Percentiles rank a stretch among this genome's conserved stretches.
phyloP scores from a whole-genome alignment of 2,329 filamentous ascomycete genomes.

The Tolypocladium tropicale region DNA sequence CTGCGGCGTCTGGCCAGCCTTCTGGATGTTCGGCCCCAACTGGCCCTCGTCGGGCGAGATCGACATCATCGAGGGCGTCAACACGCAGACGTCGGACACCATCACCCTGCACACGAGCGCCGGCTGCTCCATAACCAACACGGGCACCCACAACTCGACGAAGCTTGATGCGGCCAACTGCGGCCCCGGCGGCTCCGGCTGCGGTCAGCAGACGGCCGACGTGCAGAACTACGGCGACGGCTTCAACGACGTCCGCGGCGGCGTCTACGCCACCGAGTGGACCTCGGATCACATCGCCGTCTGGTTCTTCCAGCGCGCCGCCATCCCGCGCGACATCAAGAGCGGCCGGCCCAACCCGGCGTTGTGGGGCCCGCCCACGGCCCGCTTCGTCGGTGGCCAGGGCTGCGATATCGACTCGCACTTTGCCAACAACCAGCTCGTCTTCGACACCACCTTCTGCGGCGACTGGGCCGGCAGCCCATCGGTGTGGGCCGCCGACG shows the following conservation, averaged over 20 bases:
- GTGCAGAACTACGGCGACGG: conserved; percentile 51
- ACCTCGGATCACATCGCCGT: conserved; percentile 60
- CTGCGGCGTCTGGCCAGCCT: conserved; percentile 70
- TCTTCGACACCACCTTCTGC: conserved; percentile 79
- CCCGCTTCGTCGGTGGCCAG: conserved; percentile 54
- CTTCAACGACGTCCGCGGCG: conserved; percentile 62
- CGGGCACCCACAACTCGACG: conserved; percentile 34
- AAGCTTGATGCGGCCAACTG: conserved; percentile 44
- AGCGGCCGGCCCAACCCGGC: conserved; percentile 51
- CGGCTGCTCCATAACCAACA: conserved; percentile 46
- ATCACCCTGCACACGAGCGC: conserved; percentile 59
- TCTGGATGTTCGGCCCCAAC: conserved; percentile 55
- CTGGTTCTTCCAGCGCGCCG: conserved; percentile 68
- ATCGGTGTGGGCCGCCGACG: conserved; percentile 46
- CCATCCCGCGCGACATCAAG: conserved; percentile 54
- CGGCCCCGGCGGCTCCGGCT: conserved; percentile 47
- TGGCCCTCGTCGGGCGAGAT: conserved; percentile 68
- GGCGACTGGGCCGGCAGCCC: conserved; percentile 69
- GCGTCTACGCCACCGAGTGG: conserved; percentile 71
- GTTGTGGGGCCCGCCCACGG: conserved; percentile 59
- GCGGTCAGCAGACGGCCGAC: conserved; percentile 40
- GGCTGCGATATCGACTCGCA: conserved; percentile 60
- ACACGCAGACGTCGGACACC: conserved; percentile 45
- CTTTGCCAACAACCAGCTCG: conserved; percentile 65
- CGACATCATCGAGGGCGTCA: conserved; percentile 72